A percentile compares a stretch with the other conserved stretches of the same genome.
phyloP scores from a whole-genome alignment of 345 rosid genomes.

The Dipteronia dyeriana region DNA sequence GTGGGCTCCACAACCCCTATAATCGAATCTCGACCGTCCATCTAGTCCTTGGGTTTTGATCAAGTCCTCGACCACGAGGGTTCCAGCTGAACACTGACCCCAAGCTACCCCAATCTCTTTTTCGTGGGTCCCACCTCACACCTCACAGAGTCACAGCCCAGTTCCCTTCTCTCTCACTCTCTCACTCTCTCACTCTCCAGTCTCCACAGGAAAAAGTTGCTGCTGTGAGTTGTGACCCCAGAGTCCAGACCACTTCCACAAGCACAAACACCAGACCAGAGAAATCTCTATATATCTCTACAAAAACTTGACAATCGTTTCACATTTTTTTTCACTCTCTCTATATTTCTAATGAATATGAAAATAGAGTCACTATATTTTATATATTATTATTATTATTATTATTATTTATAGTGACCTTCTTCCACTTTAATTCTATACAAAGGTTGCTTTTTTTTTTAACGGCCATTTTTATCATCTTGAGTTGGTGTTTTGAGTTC shows the following conservation, averaged over 20 bases:
- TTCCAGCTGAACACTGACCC: not conserved
- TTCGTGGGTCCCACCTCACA: not conserved
- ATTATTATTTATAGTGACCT: not conserved
- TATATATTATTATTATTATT: no score
- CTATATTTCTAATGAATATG: not conserved
- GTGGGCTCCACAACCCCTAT: not conserved
- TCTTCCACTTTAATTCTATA: not conserved
- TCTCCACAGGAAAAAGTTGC: not conserved
- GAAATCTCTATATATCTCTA: not conserved
- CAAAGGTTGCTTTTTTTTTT: conserved; percentile 2
- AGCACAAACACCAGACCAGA: no score
- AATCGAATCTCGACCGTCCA: not conserved
- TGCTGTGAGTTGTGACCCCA: not conserved
- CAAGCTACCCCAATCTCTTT: not conserved
- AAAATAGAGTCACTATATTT: not conserved
- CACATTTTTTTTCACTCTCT: not conserved
- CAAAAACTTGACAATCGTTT: not conserved
- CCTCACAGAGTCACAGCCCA: not conserved
- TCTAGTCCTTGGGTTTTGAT: not conserved
- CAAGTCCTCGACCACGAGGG: not conserved
- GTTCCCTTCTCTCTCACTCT: not conserved
- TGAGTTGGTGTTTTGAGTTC: conserved; percentile 20
- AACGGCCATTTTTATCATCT: conserved; percentile 1
- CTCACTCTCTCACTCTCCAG: not conserved
- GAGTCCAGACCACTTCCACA: no score